Conservation (phyloP, 2,329 filamentous ascomycete species). For the Colletotrichum sp. region DNA sequence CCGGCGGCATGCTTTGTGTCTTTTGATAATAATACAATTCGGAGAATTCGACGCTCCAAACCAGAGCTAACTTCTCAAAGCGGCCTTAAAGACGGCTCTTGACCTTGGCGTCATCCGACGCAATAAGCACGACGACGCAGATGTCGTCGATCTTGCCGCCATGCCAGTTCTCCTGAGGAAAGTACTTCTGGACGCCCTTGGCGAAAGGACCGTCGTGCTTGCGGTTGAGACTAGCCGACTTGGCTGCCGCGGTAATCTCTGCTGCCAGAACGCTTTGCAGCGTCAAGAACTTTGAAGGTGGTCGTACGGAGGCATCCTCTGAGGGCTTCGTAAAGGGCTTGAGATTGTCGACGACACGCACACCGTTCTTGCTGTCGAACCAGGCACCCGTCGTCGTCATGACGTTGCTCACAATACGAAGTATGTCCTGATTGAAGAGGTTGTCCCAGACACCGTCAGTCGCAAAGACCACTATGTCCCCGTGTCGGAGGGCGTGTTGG, state of each 20-base stretch:
- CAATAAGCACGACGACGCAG: slow-evolving; percentile 81
- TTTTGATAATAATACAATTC: neutral
- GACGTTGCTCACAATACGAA: slow-evolving; percentile 76
- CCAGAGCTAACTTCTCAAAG: neutral
- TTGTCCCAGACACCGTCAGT: slow-evolving; percentile 98
- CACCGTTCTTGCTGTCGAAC: slow-evolving; percentile 63
- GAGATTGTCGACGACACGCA: slow-evolving; percentile 68
- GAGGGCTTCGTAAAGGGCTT: slow-evolving; percentile 51
- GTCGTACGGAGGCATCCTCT: slow-evolving; percentile 33
- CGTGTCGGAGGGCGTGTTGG: slow-evolving; percentile 79
- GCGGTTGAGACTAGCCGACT: slow-evolving; percentile 80
- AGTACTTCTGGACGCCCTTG: slow-evolving; percentile 88
- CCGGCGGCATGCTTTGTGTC: neutral
- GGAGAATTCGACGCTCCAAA: neutral
- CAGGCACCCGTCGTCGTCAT: slow-evolving; percentile 82
- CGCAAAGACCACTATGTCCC: slow-evolving; percentile 91
- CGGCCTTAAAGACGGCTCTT: slow-evolving; percentile 33
- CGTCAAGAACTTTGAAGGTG: slow-evolving; percentile 39
- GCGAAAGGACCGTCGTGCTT: slow-evolving; percentile 92
- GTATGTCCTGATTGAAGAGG: slow-evolving; percentile 86
- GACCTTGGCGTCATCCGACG: slow-evolving; percentile 63
- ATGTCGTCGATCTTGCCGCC: slow-evolving; percentile 98
- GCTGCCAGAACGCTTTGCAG: slow-evolving; percentile 82
- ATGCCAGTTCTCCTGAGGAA: slow-evolving; percentile 83
- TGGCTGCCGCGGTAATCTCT: slow-evolving; percentile 81